These are phyloP conservation scores for Sisymbrium altissimum DNA, from an alignment of 345 rosid species.

Conservation along the genomic window DNA sequence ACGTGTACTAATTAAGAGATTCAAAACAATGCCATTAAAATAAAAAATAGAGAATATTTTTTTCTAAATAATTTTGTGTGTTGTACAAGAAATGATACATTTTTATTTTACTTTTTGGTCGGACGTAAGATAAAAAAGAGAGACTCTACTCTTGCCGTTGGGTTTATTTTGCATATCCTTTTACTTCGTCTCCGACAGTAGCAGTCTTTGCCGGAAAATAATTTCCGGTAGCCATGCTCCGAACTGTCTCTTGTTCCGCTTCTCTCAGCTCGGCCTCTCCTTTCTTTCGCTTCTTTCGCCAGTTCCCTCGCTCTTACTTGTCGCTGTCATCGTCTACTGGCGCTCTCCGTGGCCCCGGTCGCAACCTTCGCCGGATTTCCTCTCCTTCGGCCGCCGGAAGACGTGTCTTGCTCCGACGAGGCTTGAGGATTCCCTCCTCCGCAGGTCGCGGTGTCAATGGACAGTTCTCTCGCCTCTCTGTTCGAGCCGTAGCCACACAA, in stretches of 20 bases:
- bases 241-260: slow-evolving; percentile 49
- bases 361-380: slow-evolving; percentile 36
- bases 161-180: neutral
- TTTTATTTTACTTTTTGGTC: neutral
- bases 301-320: slow-evolving; percentile 37
- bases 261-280: slow-evolving; percentile 44
- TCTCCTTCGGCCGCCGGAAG: slow-evolving; percentile 33
- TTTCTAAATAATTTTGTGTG: slow-evolving; percentile 16
- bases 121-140: neutral
- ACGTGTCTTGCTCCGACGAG: slow-evolving; percentile 45
- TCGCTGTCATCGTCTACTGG: slow-evolving; percentile 31
- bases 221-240: slow-evolving; percentile 49
- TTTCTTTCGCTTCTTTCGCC: slow-evolving; percentile 45
- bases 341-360: slow-evolving; percentile 13
- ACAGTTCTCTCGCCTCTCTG: slow-evolving; percentile 52
- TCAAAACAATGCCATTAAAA: neutral
- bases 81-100: slow-evolving; percentile 20
- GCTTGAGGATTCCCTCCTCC: slow-evolving; percentile 29
- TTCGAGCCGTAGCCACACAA: slow-evolving; percentile 66
- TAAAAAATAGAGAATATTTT: neutral
- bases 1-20: no score
- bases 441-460: slow-evolving; percentile 34
- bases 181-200: slow-evolving; percentile 10
- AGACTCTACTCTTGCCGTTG: neutral
- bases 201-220: slow-evolving; percentile 15